Base-by-base conservation (phyloP, 805 yeast species). In the Sugiyamaella mastotermitis region DNA sequence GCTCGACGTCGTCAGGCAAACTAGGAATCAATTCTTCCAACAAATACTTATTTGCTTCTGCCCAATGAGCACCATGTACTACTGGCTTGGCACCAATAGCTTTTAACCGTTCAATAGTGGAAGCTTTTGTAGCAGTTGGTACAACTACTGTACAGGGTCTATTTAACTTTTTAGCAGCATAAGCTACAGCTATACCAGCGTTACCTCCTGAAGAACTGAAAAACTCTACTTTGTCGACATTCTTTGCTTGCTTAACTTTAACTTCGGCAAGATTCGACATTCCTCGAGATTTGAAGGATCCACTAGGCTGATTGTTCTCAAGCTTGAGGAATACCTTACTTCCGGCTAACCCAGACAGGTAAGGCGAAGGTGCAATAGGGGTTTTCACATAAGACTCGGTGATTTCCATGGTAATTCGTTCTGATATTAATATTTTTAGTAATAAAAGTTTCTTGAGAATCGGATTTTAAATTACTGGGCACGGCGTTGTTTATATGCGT, bases 131-230 rank as follows among this genome's bases (percentile, higher is more conserved):
- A 3, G 64, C 55, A 1, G 50, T 55, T 1, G 86, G 86, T 1
- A 80, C 72, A 0, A 75, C 82, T 2, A 80, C 83, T 0, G 81
- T 76, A 48, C 80, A 74, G 1, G 52, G 54, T 6, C 39, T 29
- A 2, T 79, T 80, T 55, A 82, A 64, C 37, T 75, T 71, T 40
- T 73, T 75, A 3, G 96, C 94, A 13, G 94, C 83, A 56, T 64
- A 84, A 0, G 97, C 97, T 13, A 87, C 95, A 45, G 97, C 97
- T 52, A 87, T 90, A 2, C 97, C 97, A 46, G 94, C 97, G 59
- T 90, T 90, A 26, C 97, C 97, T 3, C 96, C 97, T 14, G 95
- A 85, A 51, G 94, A 86, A 0, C 95, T 94, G 60, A 84, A 82
- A 47, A 87, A 51, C 34, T 54, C 56, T 5, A 46, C 46, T 47